Evolutionary conservation across 495 filamentous ascomycete genomes (phyloP).

Genomic region (Diplogelasinospora grovesii): DNA sequence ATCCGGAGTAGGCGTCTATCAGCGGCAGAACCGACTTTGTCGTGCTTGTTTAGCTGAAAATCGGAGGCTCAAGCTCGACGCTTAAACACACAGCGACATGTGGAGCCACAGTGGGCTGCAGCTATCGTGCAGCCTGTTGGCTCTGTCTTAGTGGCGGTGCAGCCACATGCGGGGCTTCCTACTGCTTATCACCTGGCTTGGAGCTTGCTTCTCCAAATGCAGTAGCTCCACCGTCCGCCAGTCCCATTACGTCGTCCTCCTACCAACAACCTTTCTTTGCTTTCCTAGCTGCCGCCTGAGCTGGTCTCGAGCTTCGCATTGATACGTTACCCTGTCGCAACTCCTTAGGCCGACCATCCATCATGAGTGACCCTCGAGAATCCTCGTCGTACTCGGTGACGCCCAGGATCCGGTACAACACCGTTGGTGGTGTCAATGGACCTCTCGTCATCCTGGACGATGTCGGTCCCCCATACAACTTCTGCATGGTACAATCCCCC

Average conservation of each 20-base stretch:
- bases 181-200: slow-evolving; percentile 11
- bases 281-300: slow-evolving; percentile 7
- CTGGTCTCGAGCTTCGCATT: slow-evolving; percentile 13
- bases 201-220: slow-evolving; percentile 22
- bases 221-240: slow-evolving; percentile 15
- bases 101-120: not conserved
- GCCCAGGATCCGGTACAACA: slow-evolving; percentile 93
- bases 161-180: slow-evolving; percentile 5
- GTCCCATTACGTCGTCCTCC: slow-evolving; percentile 8
- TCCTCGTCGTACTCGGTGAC: slow-evolving; percentile 62
- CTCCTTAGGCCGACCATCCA: slow-evolving; percentile 4
- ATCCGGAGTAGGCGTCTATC: no score
- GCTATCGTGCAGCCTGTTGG: slow-evolving; percentile 7
- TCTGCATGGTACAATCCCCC: not conserved
- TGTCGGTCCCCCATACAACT: slow-evolving; percentile 53
- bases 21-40: not conserved
- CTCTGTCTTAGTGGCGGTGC: slow-evolving; percentile 18
- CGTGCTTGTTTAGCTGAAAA: not conserved
- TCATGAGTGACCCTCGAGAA: slow-evolving; percentile 76
- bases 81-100: not conserved
- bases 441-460: slow-evolving; percentile 95
- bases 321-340: not conserved
- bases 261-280: slow-evolving; percentile 1
- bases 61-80: not conserved
- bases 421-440: slow-evolving; percentile 95